Percentiles rank a stretch among this genome's conserved stretches.
These are phyloP conservation scores for Cenchrus americanus DNA, from an alignment of 176 grass and related monocot species.

Conservation along the genomic window DNA sequence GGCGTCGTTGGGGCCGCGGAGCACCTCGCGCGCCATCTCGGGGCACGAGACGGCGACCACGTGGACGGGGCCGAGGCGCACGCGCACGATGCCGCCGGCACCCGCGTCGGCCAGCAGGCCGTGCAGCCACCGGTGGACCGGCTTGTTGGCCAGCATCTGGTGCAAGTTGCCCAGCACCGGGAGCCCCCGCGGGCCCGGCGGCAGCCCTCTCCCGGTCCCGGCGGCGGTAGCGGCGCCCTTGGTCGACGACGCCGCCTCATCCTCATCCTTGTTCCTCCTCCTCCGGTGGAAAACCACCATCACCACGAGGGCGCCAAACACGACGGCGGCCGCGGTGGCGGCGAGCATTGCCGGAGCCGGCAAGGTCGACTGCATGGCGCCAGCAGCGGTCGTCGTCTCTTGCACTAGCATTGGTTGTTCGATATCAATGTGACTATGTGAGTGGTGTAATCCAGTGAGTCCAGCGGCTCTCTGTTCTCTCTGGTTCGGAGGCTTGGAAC, in stretches of 20 bases:
- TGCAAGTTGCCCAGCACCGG: conserved; percentile 53
- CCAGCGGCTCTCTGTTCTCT: too few species aligned
- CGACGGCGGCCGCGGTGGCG: neutral
- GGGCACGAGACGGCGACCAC: conserved; percentile 56
- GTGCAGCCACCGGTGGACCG: conserved; percentile 59
- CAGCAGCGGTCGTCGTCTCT: neutral
- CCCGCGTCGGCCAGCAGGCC: neutral
- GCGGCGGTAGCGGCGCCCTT: neutral
- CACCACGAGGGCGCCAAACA: neutral
- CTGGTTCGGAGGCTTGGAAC: neutral
- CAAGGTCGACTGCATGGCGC: neutral
- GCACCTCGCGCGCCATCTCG: conserved; percentile 49
- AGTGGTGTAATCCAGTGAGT: neutral
- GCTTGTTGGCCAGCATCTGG: conserved; percentile 51
- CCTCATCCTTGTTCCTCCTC: neutral
- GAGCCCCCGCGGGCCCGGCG: conserved; percentile 42
- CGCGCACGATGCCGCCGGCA: conserved; percentile 46
- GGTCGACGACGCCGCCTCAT: neutral
- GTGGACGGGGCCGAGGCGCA: conserved; percentile 53
- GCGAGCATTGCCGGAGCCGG: conserved; percentile 2
- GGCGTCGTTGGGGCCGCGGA: conserved; percentile 58
- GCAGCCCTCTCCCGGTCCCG: conserved; percentile 5
- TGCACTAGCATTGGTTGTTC: neutral
- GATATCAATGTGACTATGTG: neutral
- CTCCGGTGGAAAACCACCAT: neutral